Percentiles rank a stretch among this genome's conserved stretches.
Conservation (phyloP, 129 eudicot genomes). For the Chrysanthemum seticuspe region DNA sequence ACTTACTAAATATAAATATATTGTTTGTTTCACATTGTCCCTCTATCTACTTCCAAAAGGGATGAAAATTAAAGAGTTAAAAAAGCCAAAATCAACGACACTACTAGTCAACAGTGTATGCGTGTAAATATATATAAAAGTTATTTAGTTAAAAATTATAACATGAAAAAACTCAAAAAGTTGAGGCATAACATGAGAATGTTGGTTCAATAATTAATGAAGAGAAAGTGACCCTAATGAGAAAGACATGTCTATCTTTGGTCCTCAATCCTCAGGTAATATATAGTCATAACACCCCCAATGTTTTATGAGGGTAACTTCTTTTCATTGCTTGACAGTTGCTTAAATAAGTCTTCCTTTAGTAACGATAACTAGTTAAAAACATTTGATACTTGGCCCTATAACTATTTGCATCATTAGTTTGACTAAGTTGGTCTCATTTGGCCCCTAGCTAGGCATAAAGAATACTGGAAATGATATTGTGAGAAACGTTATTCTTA, state of each 20-base stretch:
- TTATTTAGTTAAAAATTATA: not conserved
- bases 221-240: constrained; percentile 21
- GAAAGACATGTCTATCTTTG: constrained; percentile 20
- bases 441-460: not conserved
- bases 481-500: too few species aligned
- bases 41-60: not conserved
- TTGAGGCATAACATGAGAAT: constrained; percentile 28
- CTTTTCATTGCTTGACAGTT: not conserved
- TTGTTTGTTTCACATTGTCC: not conserved
- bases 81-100: constrained; percentile 7
- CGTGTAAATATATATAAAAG: not conserved
- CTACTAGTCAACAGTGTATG: constrained; percentile 13
- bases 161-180: not conserved
- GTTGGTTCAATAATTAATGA: constrained; percentile 23
- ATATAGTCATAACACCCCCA: not conserved
- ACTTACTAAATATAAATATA: not conserved
- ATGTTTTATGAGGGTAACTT: constrained; percentile 7
- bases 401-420: constrained; percentile 9
- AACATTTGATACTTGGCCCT: not conserved
- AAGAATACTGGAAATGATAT: not conserved
- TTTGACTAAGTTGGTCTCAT: constrained; percentile 6
- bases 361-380: not conserved
- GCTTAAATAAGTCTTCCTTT: not conserved
- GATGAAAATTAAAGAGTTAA: constrained; percentile 6
- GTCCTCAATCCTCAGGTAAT: constrained; percentile 19